Percentiles rank a stretch among this genome's conserved stretches.
Evolutionary conservation across 2,329 filamentous ascomycete genomes (phyloP).

Genomic region (Huntiella abstrusa): DNA sequence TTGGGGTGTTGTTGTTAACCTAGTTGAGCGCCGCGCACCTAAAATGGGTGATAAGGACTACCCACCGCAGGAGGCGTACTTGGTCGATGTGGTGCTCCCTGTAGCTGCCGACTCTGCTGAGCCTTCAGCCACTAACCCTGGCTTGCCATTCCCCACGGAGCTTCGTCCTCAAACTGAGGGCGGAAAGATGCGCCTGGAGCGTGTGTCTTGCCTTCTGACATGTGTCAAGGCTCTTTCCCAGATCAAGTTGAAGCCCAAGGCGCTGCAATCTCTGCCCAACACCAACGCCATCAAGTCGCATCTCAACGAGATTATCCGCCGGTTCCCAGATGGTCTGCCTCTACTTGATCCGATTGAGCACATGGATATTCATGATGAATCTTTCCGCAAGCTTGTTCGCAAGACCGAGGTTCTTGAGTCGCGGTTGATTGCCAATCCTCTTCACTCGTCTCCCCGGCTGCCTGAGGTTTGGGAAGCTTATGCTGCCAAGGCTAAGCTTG

Average conservation of each 20-base stretch:
- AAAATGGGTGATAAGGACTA: conserved; percentile 52
- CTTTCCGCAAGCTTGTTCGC: conserved; percentile 78
- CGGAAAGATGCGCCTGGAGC: conserved; percentile 54
- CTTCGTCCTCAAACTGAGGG: conserved; percentile 43
- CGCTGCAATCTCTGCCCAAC: conserved; percentile 8
- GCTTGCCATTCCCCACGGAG: conserved; percentile 35
- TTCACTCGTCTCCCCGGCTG: conserved; percentile 77
- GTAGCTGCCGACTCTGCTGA: conserved; percentile 28
- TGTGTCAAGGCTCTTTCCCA: conserved; percentile 74
- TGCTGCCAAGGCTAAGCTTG: conserved; percentile 55
- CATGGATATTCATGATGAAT: conserved; percentile 83
- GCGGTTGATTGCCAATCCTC: conserved; percentile 66
- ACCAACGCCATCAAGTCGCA: conserved; percentile 41
- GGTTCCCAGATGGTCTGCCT: conserved; percentile 84
- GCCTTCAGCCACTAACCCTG: conserved; percentile 22
- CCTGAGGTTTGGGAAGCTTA: conserved; percentile 78
- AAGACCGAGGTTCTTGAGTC: conserved; percentile 97
- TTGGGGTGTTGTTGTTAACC: conserved; percentile 79
- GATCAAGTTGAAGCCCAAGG: conserved; percentile 38
- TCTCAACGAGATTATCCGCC: conserved; percentile 60
- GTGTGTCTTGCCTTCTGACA: conserved; percentile 70
- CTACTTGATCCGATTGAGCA: conserved; percentile 86
- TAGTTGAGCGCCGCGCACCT: conserved; percentile 41
- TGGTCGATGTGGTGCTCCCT: conserved; percentile 65
- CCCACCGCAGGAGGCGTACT: conserved; percentile 54